phyloP scores from a whole-genome alignment of 2,329 filamentous ascomycete species.

The Neopestalotiopsis rosae region DNA sequence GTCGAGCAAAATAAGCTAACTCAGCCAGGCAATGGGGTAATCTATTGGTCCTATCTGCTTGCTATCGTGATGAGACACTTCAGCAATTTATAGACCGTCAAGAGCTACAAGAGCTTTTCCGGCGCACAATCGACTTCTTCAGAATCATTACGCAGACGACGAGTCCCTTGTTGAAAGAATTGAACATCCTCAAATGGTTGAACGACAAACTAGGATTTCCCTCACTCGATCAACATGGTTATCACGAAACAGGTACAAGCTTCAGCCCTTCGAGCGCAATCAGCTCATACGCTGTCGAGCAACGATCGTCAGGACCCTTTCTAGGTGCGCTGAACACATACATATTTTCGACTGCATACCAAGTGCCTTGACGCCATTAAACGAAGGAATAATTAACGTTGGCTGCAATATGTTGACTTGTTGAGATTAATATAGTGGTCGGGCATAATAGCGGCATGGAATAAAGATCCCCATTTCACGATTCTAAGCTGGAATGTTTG shows the following conservation, averaged over 20 bases:
- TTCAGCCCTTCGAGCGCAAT: conserved; percentile 49
- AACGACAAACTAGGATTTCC: conserved; percentile 50
- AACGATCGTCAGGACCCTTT: too few relatives aligned
- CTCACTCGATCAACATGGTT: conserved; percentile 20
- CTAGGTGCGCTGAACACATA: too few relatives aligned
- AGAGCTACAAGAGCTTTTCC: conserved; percentile 65
- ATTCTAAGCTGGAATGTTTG: too few relatives aligned
- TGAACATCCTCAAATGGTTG: conserved; percentile 70
- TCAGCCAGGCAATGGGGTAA: conserved; percentile 88
- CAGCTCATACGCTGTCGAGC: conserved; percentile 25
- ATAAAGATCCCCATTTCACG: too few relatives aligned
- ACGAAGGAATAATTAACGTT: too few relatives aligned
- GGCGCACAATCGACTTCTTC: conserved; percentile 79
- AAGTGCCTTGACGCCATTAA: too few relatives aligned
- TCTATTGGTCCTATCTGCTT: conserved; percentile 85
- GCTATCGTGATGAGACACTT: conserved; percentile 71
- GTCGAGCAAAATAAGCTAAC: conserved; percentile 28
- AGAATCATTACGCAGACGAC: conserved; percentile 72
- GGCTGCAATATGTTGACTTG: too few relatives aligned
- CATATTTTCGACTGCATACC: too few relatives aligned
- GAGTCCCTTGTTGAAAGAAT: conserved; percentile 76
- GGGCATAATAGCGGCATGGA: too few relatives aligned
- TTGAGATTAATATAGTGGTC: too few relatives aligned
- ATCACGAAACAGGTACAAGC: conserved; percentile 34
- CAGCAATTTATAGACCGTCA: conserved; percentile 60